Conservation (phyloP, 2,329 filamentous ascomycete genomes). For the Beauveria caledonica region DNA sequence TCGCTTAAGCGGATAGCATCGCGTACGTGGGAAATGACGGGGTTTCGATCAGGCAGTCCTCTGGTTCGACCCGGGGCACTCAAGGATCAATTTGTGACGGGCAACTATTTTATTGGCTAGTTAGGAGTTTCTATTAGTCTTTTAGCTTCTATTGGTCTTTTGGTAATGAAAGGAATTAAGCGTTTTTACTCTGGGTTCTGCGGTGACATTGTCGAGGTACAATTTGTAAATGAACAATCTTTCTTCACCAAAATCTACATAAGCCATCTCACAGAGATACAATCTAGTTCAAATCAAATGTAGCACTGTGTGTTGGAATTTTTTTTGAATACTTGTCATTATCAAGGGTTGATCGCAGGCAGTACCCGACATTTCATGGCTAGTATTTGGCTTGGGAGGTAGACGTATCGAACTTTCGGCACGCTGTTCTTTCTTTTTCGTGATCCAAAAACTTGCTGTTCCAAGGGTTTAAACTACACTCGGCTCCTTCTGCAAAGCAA, state of each 20-base stretch:
- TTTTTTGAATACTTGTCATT: not conserved
- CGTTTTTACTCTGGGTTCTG: not conserved
- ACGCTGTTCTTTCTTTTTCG: not conserved
- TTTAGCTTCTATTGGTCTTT: not conserved
- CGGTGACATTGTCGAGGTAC: not conserved
- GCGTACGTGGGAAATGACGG: not conserved
- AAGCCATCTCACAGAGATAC: not conserved
- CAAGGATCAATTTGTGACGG: not conserved
- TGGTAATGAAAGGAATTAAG: not conserved
- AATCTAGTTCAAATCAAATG: not conserved
- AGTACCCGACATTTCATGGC: not conserved
- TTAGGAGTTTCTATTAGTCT: not conserved
- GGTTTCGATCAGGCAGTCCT: too few relatives aligned
- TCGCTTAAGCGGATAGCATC: not conserved
- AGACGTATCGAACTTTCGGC: not conserved
- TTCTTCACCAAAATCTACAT: not conserved
- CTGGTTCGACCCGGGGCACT: not conserved
- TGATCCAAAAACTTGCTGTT: not conserved
- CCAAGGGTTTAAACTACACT: too few relatives aligned
- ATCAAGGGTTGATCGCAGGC: not conserved
- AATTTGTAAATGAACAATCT: not conserved
- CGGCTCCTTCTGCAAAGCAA: too few relatives aligned
- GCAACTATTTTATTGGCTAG: not conserved
- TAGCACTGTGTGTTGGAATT: not conserved
- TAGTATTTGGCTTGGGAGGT: not conserved